Percentiles rank a stretch among this genome's conserved stretches.
phyloP scores from a whole-genome alignment of 2,329 filamentous ascomycete genomes.

The Penicillium concentricum region DNA sequence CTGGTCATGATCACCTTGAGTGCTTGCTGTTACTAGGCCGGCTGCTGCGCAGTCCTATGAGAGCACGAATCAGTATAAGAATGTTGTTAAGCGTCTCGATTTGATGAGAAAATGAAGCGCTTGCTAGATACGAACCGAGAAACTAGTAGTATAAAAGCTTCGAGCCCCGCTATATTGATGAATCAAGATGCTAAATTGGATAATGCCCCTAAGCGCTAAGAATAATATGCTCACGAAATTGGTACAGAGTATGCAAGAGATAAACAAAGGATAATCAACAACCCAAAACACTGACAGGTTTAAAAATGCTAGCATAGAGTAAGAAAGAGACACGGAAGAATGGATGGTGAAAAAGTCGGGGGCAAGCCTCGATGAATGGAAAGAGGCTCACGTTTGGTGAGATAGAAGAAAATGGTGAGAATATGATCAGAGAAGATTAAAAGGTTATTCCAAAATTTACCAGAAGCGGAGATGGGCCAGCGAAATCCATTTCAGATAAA shows the following conservation, averaged over 20 bases:
- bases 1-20: not conserved
- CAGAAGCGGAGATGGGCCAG: not conserved
- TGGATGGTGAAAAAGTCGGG: not conserved
- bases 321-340: not conserved
- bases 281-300: slow-evolving; percentile 2
- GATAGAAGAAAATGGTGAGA: slow-evolving; percentile 3
- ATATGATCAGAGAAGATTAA: slow-evolving; percentile 18
- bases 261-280: slow-evolving; percentile 1
- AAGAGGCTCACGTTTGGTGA: not conserved
- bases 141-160: not conserved
- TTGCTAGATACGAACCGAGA: not conserved
- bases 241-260: slow-evolving; percentile 10
- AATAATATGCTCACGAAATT: slow-evolving; percentile 10
- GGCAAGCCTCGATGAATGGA: not conserved
- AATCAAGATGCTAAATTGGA: slow-evolving; percentile 12
- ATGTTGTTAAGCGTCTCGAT: not conserved
- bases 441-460: slow-evolving; percentile 8
- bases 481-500: not conserved
- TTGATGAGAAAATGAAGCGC: not conserved
- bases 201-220: slow-evolving; percentile 11
- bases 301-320: not conserved
- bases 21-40: not conserved
- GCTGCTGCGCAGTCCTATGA: not conserved
- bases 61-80: not conserved
- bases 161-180: slow-evolving; percentile 6